These are phyloP conservation scores for Lathyrus tuberosus DNA, from an alignment of 306 rosid species.

Conservation along the genomic window DNA sequence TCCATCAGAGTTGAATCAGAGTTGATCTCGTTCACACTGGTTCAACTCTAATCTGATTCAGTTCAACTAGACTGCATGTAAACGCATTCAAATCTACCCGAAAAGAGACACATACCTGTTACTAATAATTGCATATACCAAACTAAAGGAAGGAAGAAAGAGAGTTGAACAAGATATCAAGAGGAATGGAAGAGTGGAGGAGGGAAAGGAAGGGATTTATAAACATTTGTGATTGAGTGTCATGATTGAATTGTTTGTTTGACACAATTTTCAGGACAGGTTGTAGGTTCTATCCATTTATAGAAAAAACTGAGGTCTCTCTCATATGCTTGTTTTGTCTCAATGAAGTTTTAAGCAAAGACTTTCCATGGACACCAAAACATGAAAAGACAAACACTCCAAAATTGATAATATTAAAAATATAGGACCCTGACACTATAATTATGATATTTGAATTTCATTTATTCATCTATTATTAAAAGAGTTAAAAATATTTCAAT, in stretches of 20 bases:
- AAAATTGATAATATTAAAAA: too few species aligned
- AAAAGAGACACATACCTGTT: conserved; percentile 41
- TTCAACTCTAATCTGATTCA: neutral
- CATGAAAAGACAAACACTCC: too few species aligned
- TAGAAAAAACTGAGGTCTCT: conserved; percentile 29
- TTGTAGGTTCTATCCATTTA: neutral
- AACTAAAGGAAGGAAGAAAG: conserved; percentile 11
- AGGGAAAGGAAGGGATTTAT: conserved; percentile 25
- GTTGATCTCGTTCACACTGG: neutral
- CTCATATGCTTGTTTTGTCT: conserved; percentile 11
- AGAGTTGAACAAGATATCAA: conserved; percentile 25
- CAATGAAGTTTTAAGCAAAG: neutral
- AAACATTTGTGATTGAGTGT: conserved; percentile 17
- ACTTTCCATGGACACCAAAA: too few species aligned
- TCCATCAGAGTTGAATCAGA: neutral
- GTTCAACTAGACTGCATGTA: neutral
- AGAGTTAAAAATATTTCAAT: too few species aligned
- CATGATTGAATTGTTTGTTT: conserved; percentile 29
- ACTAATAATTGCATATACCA: conserved; percentile 34
- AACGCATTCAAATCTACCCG: neutral
- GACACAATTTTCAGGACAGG: conserved; percentile 27
- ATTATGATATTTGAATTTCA: too few species aligned
- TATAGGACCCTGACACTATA: too few species aligned
- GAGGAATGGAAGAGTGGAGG: conserved; percentile 32
- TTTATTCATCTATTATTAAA: too few species aligned